Evolutionary conservation across 495 filamentous ascomycete genomes (phyloP), one percentile per base, ranked within the genome.

Genomic region (Aspergillus incahuasiensis): DNA sequence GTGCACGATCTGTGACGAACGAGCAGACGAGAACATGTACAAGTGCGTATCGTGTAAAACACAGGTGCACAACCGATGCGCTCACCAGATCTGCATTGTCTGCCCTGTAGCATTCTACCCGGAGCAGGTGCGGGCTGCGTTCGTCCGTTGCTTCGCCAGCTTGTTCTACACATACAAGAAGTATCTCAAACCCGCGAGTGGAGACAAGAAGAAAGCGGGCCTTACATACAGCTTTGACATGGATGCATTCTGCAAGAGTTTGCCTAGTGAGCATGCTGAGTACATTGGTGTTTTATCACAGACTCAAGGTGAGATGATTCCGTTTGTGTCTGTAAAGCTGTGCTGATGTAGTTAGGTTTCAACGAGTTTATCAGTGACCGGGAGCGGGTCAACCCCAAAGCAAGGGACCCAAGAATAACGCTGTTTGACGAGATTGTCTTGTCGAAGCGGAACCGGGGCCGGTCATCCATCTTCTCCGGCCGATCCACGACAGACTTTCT

Each of bases 351-450:
- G 19, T 6, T 40, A 92, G 91, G 80, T 15, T 97, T 98, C 71
- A 96, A 95, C 65, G 91, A 97, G 70, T 98, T 97, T 65, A 92
- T 97, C 63, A 90, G 95, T 66, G 90, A 95, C 47, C 85, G 94
- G 30, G 94, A 98, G 68, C 55, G 70, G 34, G 62, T 67, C 1
- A 74, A 66, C 15, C 72, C 75, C 25, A 76, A 74, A 49, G 55
- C 63, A 19, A 82, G 79, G 43, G 82, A 86, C 55, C 86, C 91
- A 3, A 61, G 79, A 8, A 89, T 97, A 66, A 84, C 90, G 50
- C 79, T 98, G 20, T 98, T 98, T 68, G 94, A 98, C 70, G 88
- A 95, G 68, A 89, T 98, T 60, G 94, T 98, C 58, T 79, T 96
- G 6, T 90, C 90, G 13, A 98, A 98, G 72, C 89, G 87, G 59